phyloP scores from a whole-genome alignment of 176 grass and related monocot species.

The Pontederia paniculata region DNA sequence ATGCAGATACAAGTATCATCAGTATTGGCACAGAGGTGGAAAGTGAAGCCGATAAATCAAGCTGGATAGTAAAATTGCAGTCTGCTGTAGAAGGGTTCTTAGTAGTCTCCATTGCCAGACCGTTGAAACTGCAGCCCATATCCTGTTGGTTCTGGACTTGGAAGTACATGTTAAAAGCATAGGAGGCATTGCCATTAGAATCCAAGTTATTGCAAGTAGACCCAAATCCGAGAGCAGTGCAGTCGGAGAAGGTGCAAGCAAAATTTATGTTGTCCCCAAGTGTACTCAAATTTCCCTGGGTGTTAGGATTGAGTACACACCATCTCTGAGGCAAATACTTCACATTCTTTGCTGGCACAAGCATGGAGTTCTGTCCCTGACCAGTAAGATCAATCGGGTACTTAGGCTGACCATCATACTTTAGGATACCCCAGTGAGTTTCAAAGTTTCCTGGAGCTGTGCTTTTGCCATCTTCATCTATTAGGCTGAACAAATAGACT shows the following conservation, averaged over 20 bases:
- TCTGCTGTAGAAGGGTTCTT: constrained; percentile 22
- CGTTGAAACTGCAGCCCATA: constrained; percentile 31
- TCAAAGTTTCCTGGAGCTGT: constrained; percentile 63
- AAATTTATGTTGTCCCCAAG: constrained; percentile 5
- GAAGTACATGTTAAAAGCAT: constrained; percentile 48
- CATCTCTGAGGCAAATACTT: constrained; percentile 41
- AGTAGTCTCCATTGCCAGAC: constrained; percentile 23
- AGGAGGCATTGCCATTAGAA: constrained; percentile 40
- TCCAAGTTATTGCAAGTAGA: constrained; percentile 41
- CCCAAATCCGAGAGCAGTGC: constrained; percentile 38
- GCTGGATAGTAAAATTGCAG: constrained; percentile 44
- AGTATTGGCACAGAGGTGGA: neutral
- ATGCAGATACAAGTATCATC: neutral
- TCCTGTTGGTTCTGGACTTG: constrained; percentile 38
- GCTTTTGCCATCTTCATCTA: constrained; percentile 76
- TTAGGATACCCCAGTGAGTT: constrained; percentile 61
- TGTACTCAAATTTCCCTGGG: constrained; percentile 13
- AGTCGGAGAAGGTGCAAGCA: constrained; percentile 47
- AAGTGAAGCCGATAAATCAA: constrained; percentile 14
- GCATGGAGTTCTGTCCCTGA: constrained; percentile 28
- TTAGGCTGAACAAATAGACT: constrained; percentile 62
- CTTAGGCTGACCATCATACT: constrained; percentile 73
- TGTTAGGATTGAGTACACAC: constrained; percentile 41
- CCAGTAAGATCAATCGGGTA: constrained; percentile 47
- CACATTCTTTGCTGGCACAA: constrained; percentile 31